Evolutionary conservation across 2,329 filamentous ascomycete species (phyloP), one percentile per base, ranked within the genome.

Genomic region (Ascocoryne sarcoides): DNA sequence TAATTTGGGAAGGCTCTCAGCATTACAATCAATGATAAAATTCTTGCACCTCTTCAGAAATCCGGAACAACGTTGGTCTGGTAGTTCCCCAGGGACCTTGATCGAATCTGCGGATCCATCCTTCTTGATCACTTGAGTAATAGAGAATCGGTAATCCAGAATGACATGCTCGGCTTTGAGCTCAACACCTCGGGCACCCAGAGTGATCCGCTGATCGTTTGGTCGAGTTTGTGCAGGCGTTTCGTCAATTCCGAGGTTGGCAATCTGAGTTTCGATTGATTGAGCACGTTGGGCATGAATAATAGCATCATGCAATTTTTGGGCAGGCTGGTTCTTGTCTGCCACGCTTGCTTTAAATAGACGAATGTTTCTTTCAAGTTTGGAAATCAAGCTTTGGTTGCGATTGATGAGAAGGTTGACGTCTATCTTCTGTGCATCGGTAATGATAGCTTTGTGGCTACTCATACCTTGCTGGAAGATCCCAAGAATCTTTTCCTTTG

Each of bases 1-100:
- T 3, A 65, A 50, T 20, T 62, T 65, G 0, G 64, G 60, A 0
- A 65, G 50, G 10, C 52, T 61, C n/a, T 59, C 54, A 0, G 29
- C 17, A 0, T 32, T 46, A 43, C 60, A 62, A 2, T 52, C 50
- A 1, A 41, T 33, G 19, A 65, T 61, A 15, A 65, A 51, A 1
- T 36, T 42, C 4, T 40, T 39, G 47, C 62, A 63, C 8, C 37
- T 33, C 8, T 44, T 5, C n/a, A 62, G 53, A 38, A 59, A 60
- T 16, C 5, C n/a, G n/a, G 10, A 14, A 18, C 31, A 33, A n/a
- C n/a, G n/a, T n/a, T n/a, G n/a, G n/a, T n/a, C n/a, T n/a, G n/a
- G n/a, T n/a, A n/a, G n/a, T n/a, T n/a, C n/a, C n/a, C n/a, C n/a
- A n/a, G n/a, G n/a, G n/a, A n/a, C n/a, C 31, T 33, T n/a, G n/a